Conservation (phyloP, 2,329 filamentous ascomycete species). For the Paecilomyces niveus region DNA sequence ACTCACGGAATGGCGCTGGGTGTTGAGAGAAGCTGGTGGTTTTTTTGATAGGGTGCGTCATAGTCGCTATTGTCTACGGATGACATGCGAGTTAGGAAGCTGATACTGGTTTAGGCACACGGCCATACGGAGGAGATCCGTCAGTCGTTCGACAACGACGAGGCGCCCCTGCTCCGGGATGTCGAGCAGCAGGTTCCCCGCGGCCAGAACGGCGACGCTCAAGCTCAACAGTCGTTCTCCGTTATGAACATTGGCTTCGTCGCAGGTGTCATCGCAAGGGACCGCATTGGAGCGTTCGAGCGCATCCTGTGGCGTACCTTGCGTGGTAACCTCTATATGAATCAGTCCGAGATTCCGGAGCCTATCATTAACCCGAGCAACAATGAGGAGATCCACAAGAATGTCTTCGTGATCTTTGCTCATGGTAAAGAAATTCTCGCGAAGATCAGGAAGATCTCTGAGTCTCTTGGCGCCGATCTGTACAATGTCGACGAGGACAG, state of each 20-base stretch:
- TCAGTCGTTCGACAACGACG: constrained; percentile 76
- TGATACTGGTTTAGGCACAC: constrained; percentile 53
- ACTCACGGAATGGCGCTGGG: constrained; percentile 97
- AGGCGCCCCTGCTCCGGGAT: constrained; percentile 87
- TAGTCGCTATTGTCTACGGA: background rate
- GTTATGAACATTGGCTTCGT: constrained; percentile 99
- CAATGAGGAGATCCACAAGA: constrained; percentile 91
- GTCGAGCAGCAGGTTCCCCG: constrained; percentile 69
- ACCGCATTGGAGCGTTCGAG: constrained; percentile 91
- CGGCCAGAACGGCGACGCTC: constrained; percentile 54
- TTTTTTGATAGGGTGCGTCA: constrained; percentile 74
- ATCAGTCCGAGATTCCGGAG: constrained; percentile 96
- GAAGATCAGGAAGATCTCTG: constrained; percentile 98
- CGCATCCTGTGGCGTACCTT: constrained; percentile 96
- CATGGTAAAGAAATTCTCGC: constrained; percentile 97
- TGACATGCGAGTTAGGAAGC: background rate
- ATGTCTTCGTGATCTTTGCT: constrained; percentile 98
- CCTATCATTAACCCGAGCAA: constrained; percentile 83
- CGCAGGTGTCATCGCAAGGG: constrained; percentile 86
- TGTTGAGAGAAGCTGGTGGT: constrained; percentile 87
- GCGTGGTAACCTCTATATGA: constrained; percentile 98
- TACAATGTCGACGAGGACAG: constrained; percentile 98
- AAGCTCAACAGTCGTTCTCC: constrained; percentile 79
- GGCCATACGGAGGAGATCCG: constrained; percentile 96
- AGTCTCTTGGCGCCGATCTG: constrained; percentile 89